Base-by-base conservation (phyloP, 139 green algal genomes). In the Picochlorum sp. region DNA sequence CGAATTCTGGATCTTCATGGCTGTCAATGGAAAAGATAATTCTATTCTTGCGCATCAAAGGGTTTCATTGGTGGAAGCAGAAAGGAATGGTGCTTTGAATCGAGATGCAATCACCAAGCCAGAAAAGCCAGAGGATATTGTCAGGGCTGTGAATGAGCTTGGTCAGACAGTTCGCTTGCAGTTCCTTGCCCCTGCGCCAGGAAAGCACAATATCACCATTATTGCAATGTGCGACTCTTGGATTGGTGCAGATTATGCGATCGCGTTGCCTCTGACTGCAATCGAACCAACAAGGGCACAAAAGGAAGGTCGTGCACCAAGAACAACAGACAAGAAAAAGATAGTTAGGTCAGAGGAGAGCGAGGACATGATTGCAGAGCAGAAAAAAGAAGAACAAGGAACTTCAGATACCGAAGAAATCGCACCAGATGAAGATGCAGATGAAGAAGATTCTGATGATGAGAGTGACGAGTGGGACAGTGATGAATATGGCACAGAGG, bases 181-280 rank as follows among this genome's bases (percentile, higher is more conserved):
- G 38, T 94, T 95, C 37, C 28, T 61, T 6, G 81, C 82, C 3
- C 77, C 76, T 15, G 52, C 56, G 32, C 66, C 84, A 56, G 85
- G 81, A 54, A 90, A 80, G 52, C 84, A 87, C 51, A 76, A 87
- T 58, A 67, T 93, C 56, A 71, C 75, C 50, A 56, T 96, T 61
- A 57, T 80, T 23, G 65, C 76, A 61, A 82, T 97, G 74, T 84
- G 71, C 32, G 87, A 97, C 61, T 81, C 65, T 11, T 97, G 90
- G 81, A 76, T 96, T 28, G 90, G 90, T 54, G 78, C 58, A 20
- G 90, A 97, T 71, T 63, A 71, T 23, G 69, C 66, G 1, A 37
- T 89, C 14, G 71, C 76, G 24, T 51, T 95, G 34, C 79, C 67
- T 51, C 37, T 91, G 16, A 76, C 65, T 52, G 63, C 78, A 54